A percentile compares a stretch with the other conserved stretches of the same genome.
These are phyloP conservation scores for Paecilomyces sp. DNA, from an alignment of 2,329 filamentous ascomycete species.

Conservation along the genomic window DNA sequence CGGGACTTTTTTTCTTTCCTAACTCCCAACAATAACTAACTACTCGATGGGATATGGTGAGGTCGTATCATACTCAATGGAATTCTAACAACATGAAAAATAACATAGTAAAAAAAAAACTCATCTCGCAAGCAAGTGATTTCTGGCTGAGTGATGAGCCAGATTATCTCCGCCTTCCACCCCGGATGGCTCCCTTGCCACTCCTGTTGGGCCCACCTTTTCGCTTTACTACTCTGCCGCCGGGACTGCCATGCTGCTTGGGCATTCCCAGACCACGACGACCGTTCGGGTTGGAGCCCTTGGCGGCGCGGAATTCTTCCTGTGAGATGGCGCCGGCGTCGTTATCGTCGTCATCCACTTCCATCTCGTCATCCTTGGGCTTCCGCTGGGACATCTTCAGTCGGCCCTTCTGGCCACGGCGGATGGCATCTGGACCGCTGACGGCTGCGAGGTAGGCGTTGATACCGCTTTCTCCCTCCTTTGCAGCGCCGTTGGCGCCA, in stretches of 20 bases:
- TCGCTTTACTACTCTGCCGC: constrained; percentile 17
- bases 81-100: neutral
- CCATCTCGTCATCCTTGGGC: constrained; percentile 33
- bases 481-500: constrained; percentile 26
- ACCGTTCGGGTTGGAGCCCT: constrained; percentile 5
- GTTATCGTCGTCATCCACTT: constrained; percentile 43
- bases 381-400: constrained; percentile 50
- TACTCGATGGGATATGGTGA: neutral
- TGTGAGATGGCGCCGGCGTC: constrained; percentile 10
- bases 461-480: constrained; percentile 31
- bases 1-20: neutral
- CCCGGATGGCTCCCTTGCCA: constrained; percentile 10
- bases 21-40: neutral
- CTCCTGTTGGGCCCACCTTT: constrained; percentile 6
- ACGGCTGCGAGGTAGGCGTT: constrained; percentile 58
- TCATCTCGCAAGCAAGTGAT: neutral
- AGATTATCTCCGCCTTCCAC: constrained; percentile 6
- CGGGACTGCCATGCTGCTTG: constrained; percentile 17
- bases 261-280: constrained; percentile 20
- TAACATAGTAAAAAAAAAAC: neutral
- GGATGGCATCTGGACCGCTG: constrained; percentile 51
- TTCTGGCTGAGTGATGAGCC: neutral
- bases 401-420: constrained; percentile 52
- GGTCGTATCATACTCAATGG: neutral
- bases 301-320: constrained; percentile 1